A percentile compares a stretch with the other conserved stretches of the same genome.
Evolutionary conservation across 108 stramenopile species (phyloP).

Genomic region (Fragilaria radians): DNA sequence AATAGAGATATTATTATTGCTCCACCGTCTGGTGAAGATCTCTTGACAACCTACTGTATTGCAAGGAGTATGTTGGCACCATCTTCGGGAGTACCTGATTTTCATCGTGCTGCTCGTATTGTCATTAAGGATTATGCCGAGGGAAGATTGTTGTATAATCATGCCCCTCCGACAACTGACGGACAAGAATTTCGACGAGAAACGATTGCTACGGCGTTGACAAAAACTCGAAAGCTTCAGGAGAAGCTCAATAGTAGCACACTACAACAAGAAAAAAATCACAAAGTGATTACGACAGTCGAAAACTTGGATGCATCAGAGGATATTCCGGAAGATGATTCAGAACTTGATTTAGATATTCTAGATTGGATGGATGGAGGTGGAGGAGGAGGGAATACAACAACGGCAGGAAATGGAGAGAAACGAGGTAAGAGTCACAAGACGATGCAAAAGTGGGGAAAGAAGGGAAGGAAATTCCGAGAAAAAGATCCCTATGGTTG

Average conservation of each 20-base stretch:
- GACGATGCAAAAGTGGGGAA: constrained; percentile 73
- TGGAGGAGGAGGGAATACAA: background rate
- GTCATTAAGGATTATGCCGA: constrained; percentile 94
- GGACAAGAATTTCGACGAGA: constrained; percentile 44
- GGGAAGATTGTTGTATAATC: constrained; percentile 91
- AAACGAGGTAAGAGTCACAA: constrained; percentile 50
- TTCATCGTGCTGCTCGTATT: constrained; percentile 85
- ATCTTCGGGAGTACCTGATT: constrained; percentile 88
- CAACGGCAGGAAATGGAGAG: constrained; percentile 1
- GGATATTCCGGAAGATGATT: constrained; percentile 13
- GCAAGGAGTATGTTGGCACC: constrained; percentile 87
- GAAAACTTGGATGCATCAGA: constrained; percentile 20
- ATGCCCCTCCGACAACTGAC: constrained; percentile 75
- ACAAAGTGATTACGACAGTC: constrained; percentile 27
- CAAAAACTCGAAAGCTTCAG: constrained; percentile 58
- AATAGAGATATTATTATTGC: constrained; percentile 45
- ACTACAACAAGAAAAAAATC: constrained; percentile 16
- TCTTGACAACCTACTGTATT: constrained; percentile 85
- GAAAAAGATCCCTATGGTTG: constrained; percentile 91
- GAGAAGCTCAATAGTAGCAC: constrained; percentile 28
- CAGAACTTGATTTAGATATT: constrained; percentile 35
- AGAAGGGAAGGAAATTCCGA: constrained; percentile 78
- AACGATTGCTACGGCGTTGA: constrained; percentile 55
- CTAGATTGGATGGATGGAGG: constrained; percentile 31
- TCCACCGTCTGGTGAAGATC: constrained; percentile 76